These are phyloP conservation scores for Quercus wislizeni DNA, from an alignment of 306 rosid species.

Conservation along the genomic window DNA sequence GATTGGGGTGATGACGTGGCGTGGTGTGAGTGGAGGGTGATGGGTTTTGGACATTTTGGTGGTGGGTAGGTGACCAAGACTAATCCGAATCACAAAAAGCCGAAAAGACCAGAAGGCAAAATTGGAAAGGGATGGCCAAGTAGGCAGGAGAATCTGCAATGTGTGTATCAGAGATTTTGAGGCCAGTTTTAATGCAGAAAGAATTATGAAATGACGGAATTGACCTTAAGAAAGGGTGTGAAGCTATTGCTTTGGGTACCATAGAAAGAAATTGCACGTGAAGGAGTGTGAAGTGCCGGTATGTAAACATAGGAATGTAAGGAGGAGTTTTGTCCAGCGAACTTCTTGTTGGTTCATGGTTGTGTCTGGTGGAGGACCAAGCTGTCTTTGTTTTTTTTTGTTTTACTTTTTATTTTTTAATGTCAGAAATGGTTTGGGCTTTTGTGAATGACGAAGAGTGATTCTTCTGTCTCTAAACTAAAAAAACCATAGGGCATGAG, in stretches of 20 bases:
- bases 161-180: neutral
- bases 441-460: too few species aligned
- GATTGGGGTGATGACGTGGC: neutral
- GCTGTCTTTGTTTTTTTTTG: too few species aligned
- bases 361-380: too few species aligned
- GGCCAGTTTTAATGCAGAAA: neutral
- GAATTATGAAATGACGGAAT: neutral
- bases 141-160: neutral
- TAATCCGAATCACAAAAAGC: too few species aligned
- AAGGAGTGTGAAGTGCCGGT: neutral
- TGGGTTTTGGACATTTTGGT: neutral
- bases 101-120: neutral
- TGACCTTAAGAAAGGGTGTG: neutral
- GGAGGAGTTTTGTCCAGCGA: neutral
- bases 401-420: too few species aligned
- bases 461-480: too few species aligned
- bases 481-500: too few species aligned
- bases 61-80: neutral
- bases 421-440: too few species aligned
- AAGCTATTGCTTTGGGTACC: neutral
- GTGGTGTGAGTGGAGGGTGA: neutral
- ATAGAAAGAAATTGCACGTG: constrained; percentile 26
- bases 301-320: neutral
- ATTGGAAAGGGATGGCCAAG: neutral
- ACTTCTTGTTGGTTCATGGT: neutral